Base-by-base conservation (phyloP, 2,329 filamentous ascomycete species). In the Bipolaris gigantea region DNA sequence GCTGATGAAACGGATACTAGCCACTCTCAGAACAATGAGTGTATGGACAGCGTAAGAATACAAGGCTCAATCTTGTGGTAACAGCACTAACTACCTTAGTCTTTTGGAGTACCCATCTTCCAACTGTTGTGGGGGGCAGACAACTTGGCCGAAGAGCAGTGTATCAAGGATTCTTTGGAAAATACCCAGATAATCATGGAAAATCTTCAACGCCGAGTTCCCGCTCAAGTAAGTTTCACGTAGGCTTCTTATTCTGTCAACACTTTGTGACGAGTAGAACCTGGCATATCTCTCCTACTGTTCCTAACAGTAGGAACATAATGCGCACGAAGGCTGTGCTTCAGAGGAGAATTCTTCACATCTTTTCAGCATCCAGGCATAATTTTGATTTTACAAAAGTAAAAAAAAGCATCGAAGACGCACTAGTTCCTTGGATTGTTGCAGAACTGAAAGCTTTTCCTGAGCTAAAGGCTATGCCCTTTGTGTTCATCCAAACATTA, bases 401-500 rank as follows among this genome's bases (percentile, higher is more conserved):
- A 11, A 50, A 35, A 36, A 46, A 48, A n/a, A 15, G 32, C 2
- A 41, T 64, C 1, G 54, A 64, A 33, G 8, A n/a, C n/a, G n/a
- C n/a, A n/a, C n/a, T n/a, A n/a, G 35, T 5, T 50, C 52, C 7
- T 41, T 66, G 10, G 55, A 40, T 63, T 0, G 15, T 61, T 11
- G 55, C 53, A 2, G 42, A 57, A 10, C n/a, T 49, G 4, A 16
- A 36, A n/a, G 30, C 41, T 8, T 55, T 57, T 19, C 53, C 57
- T 0, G 55, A 56, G 21, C 33, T 62, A 0, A 16, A 32, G 10
- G 4, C 38, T 5, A 34, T 49, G 30, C 23, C 54, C 0, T 58
- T 61, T n/a, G n/a, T 65, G 5, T 64, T 65, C 21, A 38, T 45
- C 5, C 40, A 57, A 25, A 58, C 56, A n/a, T 27, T 51, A 19